Evolutionary conservation across 345 rosid genomes (phyloP).

Genomic region (Populus tremula): DNA sequence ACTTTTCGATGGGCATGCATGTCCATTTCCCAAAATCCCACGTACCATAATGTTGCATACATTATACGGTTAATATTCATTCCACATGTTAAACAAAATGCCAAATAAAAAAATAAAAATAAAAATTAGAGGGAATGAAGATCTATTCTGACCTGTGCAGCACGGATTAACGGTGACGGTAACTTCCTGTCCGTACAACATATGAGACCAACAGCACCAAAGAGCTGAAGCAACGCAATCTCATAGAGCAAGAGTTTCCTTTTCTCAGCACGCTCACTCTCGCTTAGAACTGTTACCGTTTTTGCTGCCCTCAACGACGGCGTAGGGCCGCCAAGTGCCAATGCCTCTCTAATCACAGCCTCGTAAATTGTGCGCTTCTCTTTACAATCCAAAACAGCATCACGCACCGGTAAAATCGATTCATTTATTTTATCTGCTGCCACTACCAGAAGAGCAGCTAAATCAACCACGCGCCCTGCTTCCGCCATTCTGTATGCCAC

Average conservation of each 20-base stretch:
- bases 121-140: background rate
- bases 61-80: too few relatives aligned
- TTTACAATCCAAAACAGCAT: conserved; percentile 37
- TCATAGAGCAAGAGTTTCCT: conserved; percentile 58
- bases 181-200: conserved; percentile 38
- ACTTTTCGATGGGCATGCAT: background rate
- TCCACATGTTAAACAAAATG: background rate
- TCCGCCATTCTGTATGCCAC: conserved; percentile 55
- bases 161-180: conserved; percentile 49
- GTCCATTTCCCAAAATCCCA: background rate
- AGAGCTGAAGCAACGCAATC: conserved; percentile 74
- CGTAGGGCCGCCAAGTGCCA: conserved; percentile 30
- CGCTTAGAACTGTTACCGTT: conserved; percentile 22
- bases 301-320: conserved; percentile 15
- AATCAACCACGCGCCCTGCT: conserved; percentile 50
- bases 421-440: conserved; percentile 52
- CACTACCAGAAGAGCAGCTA: conserved; percentile 54
- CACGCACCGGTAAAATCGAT: conserved; percentile 34
- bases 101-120: too few relatives aligned
- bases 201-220: conserved; percentile 42
- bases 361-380: conserved; percentile 58
- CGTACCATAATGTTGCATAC: background rate
- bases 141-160: conserved; percentile 45
- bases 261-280: conserved; percentile 33
- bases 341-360: conserved; percentile 53